These are phyloP conservation scores for Blastomyces parvus DNA, from an alignment of 2,329 filamentous ascomycete species.

Conservation along the genomic window DNA sequence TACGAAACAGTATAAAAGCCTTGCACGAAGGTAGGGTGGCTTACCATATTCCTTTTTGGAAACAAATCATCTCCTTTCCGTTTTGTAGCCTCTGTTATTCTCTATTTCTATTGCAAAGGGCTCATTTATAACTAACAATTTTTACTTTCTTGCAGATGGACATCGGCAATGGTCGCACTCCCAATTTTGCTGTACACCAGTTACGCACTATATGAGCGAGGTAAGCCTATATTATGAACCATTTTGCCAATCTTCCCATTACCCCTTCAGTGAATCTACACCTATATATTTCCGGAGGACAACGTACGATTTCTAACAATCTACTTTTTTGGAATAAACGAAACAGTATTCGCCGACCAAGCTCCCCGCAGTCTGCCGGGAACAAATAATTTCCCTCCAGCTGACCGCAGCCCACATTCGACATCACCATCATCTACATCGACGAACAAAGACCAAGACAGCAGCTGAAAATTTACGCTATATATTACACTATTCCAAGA, in stretches of 20 bases:
- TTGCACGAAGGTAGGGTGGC: slow-evolving; percentile 29
- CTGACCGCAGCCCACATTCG: not conserved
- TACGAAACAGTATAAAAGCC: slow-evolving; percentile 34
- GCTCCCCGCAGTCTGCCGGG: slow-evolving; percentile 5
- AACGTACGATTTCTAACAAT: not conserved
- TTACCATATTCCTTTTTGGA: not conserved
- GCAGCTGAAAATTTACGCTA: not conserved
- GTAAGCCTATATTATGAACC: slow-evolving; percentile 11
- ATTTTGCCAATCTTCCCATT: not conserved
- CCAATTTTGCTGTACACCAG: slow-evolving; percentile 23
- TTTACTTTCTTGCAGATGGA: slow-evolving; percentile 17
- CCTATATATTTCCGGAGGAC: not conserved
- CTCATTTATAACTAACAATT: not conserved
- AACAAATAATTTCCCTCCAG: slow-evolving; percentile 4
- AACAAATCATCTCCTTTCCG: not conserved
- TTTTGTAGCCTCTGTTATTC: no score
- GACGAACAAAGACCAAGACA: not conserved
- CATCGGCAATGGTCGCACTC: slow-evolving; percentile 21
- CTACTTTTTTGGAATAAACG: not conserved
- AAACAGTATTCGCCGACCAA: slow-evolving; percentile 5
- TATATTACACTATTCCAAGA: not conserved
- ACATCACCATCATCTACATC: not conserved
- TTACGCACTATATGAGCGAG: slow-evolving; percentile 22
- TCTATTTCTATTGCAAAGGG: not conserved
- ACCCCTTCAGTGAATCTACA: not conserved